Evolutionary conservation across 139 green algal species (phyloP), one percentile per base, ranked within the genome.

Genomic region (Chlorella vulgaris): DNA sequence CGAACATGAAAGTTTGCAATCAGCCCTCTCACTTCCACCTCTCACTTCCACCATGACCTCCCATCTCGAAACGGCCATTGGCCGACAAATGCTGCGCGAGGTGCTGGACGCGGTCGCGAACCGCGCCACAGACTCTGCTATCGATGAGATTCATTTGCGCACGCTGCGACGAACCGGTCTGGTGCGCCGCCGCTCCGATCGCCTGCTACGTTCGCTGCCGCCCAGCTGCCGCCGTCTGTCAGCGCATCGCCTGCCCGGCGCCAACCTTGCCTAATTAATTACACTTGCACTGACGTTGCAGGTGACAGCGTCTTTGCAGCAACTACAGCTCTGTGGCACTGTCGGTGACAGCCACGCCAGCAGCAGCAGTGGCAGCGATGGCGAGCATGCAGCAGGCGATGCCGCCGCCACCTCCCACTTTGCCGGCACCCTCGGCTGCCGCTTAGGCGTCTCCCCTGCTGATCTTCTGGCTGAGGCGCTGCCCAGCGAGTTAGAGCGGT

Each of bases 381-480:
- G 7, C 19, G n/a, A 58, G 4, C 28, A 38, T n/a, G 42, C 10
- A 7, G 1, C 3, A 2, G 7, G 35, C 36, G 53, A 42, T 3
- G 35, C 51, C 10, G 35, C 51, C 10, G 53, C 35, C n/a, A 33
- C 29, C 19, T n/a, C 55, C 21, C 24, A 13, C 4, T 68, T 79
- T 55, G 73, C 35, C 4, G 73, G 73, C 58, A 18, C 33, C 8
- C 0, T 24, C 0, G 7, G 73, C 53, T 15, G 35, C 53, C 35
- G 22, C 71, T 53, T 79, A 24, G 73, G 73, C 36, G 73, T 79
- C 1, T 53, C 36, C 6, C 22, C 36, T 6, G 53, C 73, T 35
- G 53, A 69, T 35, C 73, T 79, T 50, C 53, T 69, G 8, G 53
- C 22, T 15, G 73, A 79, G 26, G 73, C 51, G 73, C 53, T 79